Conservation (phyloP, 768 basidiomycete genomes). For the Auriscalpium vulgare region DNA sequence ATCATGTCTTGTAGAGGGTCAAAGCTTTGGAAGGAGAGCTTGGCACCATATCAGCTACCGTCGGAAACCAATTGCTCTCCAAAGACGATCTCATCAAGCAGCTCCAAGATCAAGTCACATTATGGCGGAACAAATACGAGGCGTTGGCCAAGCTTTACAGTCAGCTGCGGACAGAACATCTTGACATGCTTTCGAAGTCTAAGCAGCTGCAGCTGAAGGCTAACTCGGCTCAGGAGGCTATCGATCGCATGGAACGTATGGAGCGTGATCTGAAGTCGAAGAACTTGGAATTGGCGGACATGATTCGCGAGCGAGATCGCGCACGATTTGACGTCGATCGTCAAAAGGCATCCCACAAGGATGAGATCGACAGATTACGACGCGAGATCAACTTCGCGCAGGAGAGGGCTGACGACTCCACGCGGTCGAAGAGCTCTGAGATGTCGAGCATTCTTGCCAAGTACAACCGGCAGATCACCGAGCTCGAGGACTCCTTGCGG, state of each 20-base stretch:
- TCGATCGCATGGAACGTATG: slow-evolving; percentile 98
- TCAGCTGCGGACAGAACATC: slow-evolving; percentile 92
- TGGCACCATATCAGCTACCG: slow-evolving; percentile 60
- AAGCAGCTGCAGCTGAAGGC: slow-evolving; percentile 97
- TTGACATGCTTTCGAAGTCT: slow-evolving; percentile 95
- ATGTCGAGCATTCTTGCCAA: slow-evolving; percentile 82
- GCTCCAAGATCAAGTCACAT: slow-evolving; percentile 90
- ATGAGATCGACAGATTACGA: slow-evolving; percentile 86
- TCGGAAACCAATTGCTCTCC: slow-evolving; percentile 77
- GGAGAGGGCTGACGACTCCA: slow-evolving; percentile 93
- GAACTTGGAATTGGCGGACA: slow-evolving; percentile 96
- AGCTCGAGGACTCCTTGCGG: slow-evolving; percentile 91
- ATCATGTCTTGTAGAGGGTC: slow-evolving; percentile 54
- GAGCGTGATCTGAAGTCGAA: slow-evolving; percentile 97
- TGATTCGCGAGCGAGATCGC: slow-evolving; percentile 95
- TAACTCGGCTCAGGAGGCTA: slow-evolving; percentile 95
- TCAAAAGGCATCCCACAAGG: slow-evolving; percentile 88
- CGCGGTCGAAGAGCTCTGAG: slow-evolving; percentile 87
- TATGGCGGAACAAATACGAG: slow-evolving; percentile 99
- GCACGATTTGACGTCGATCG: slow-evolving; percentile 94
- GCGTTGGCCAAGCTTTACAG: slow-evolving; percentile 97
- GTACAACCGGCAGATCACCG: slow-evolving; percentile 92
- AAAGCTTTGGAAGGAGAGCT: slow-evolving; percentile 93
- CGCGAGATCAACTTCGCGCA: slow-evolving; percentile 93
- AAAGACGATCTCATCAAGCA: slow-evolving; percentile 96